Percentiles rank a stretch among this genome's conserved stretches.
Evolutionary conservation across 495 filamentous ascomycete genomes (phyloP).

Genomic region (Penicillium mononematosum): DNA sequence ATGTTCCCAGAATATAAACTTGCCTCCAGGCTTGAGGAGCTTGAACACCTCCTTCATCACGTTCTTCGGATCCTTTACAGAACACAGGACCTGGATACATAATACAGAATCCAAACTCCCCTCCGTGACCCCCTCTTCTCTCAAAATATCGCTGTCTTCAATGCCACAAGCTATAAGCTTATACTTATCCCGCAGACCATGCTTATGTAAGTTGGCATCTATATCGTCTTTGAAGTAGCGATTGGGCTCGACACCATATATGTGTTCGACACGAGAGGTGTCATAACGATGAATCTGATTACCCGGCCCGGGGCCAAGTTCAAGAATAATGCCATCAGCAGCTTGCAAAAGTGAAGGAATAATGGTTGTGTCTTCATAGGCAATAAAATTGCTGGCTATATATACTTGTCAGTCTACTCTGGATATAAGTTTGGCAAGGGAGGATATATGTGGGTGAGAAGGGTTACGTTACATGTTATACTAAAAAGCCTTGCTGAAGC

Average conservation of each 20-base stretch:
- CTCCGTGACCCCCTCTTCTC: conserved; percentile 35
- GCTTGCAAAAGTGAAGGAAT: conserved; percentile 48
- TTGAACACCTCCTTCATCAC: conserved; percentile 30
- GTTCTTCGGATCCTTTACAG: conserved; percentile 23
- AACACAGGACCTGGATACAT: conserved; percentile 33
- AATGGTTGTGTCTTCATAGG: conserved; percentile 40
- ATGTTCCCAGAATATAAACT: conserved; percentile 49
- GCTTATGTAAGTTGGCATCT: conserved; percentile 24
- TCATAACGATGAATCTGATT: conserved; percentile 47
- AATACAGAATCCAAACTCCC: conserved; percentile 38
- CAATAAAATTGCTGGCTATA: conserved; percentile 29
- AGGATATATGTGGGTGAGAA: not conserved
- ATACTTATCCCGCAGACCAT: conserved; percentile 37
- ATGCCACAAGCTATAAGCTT: conserved; percentile 36
- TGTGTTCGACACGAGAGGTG: conserved; percentile 24
- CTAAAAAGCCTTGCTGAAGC: conserved; percentile 25
- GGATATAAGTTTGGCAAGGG: not conserved
- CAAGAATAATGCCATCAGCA: no score
- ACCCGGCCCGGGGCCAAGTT: no score
- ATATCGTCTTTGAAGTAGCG: conserved; percentile 24
- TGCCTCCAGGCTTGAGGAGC: conserved; percentile 35
- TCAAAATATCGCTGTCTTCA: conserved; percentile 39
- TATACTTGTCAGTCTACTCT: conserved; percentile 11
- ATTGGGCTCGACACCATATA: conserved; percentile 51
- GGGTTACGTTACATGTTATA: conserved; percentile 18